Evolutionary conservation across 106 monocot genomes (phyloP), one percentile per base, ranked within the genome.

Genomic region (Gastrodia elata): DNA sequence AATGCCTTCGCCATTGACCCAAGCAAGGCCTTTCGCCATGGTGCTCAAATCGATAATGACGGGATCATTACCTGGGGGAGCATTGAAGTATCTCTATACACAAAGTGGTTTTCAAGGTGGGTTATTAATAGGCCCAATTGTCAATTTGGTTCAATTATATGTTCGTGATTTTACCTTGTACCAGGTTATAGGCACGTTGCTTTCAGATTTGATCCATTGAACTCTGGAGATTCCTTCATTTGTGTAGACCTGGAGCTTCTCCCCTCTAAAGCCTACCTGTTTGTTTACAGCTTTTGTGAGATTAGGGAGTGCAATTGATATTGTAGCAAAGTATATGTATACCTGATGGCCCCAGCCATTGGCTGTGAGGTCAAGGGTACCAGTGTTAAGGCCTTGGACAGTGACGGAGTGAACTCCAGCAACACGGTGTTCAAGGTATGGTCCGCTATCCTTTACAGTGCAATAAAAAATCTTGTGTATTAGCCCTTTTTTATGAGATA

Each of bases 351-450:
- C 90, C 97, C 97, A 98, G 0, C 46, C 59, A 27, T 84, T 93
- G 37, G 16, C 5, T 2, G 91, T 69, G 30, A 98, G 74, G 64
- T 93, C 93, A 35, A 98, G 59, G 11, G 98, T 98, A 25, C 98
- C 98, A 8, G 93, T 85, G 77, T 91, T 98, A 11, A 98, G 93
- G 38, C 98, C 98, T 77, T 85, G 86, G 73, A 91, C 49, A 13
- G 44, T 28, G 4, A 83, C 80, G 0, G 46, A 68, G 48, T 81
- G 88, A 39, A 98, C 39, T 33, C 98, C 98, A 38, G 85, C 82
- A 26, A 78, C 37, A 40, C 85, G 80, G 16, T 71, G 82, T 65
- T 91, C 98, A 55, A 98, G 57, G 55, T 82, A 85, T 38, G 87
- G 83, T 73, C 98, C 98, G 65, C 87, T 88, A 82, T 93, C 93